Percentiles rank a stretch among this genome's conserved stretches.
These are phyloP conservation scores for Cystobasidium slooffiae DNA, from an alignment of 1,284 basidiomycete genomes.

Conservation along the genomic window DNA sequence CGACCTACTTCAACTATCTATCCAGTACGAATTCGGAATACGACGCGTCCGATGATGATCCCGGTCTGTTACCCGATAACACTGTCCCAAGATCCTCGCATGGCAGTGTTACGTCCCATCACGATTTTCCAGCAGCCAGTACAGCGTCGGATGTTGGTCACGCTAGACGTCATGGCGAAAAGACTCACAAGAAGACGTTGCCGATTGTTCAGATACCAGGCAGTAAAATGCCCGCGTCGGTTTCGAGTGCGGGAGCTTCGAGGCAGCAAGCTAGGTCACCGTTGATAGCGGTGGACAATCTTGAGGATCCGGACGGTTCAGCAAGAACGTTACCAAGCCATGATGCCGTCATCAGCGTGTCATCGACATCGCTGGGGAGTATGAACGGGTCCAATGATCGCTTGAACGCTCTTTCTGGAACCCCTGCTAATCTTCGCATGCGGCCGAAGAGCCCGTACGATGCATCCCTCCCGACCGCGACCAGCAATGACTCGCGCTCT, in stretches of 20 bases:
- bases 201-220: constrained; percentile 35
- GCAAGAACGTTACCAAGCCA: neutral
- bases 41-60: constrained; percentile 16
- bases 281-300: constrained; percentile 8
- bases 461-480: neutral
- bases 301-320: neutral
- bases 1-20: constrained; percentile 8
- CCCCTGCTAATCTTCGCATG: constrained; percentile 14
- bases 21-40: constrained; percentile 29
- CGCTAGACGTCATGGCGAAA: no score
- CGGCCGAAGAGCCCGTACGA: constrained; percentile 25
- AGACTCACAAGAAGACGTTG: constrained; percentile 9
- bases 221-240: neutral
- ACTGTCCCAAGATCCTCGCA: neutral
- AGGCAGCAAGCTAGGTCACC: constrained; percentile 2
- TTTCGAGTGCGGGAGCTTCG: neutral
- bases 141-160: no score
- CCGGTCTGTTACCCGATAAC: neutral
- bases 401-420: neutral
- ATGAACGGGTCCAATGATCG: constrained; percentile 4
- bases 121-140: neutral
- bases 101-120: neutral
- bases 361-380: constrained; percentile 5
- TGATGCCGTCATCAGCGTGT: neutral
- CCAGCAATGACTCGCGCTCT: neutral